Base-by-base conservation (phyloP, 306 rosid genomes). In the Ziziphus jujuba region DNA sequence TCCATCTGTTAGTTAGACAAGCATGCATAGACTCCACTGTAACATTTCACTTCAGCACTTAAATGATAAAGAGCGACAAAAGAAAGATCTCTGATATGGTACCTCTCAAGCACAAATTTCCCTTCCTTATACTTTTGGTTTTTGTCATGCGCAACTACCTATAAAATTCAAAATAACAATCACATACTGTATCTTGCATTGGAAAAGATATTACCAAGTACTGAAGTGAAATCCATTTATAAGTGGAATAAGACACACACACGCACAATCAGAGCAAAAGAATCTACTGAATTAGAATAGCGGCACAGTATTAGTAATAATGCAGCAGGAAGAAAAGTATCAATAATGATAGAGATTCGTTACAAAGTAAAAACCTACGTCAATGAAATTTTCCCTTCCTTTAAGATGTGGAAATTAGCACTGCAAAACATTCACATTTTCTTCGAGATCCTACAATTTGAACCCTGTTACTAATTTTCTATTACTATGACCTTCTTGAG, bases 61-160 rank as follows among this genome's bases (percentile, higher is more conserved):
- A 66, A 23, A 69, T 51, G 48, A 56, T 19, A 69, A 28, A 15
- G 6, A 12, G 47, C 54, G 45, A 65, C 35, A 21, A 33, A 2
- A 51, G 57, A 72, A 74, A 36, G 59, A 63, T 22, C 38, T 51
- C 45, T 70, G 73, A 70, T 35, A 7, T 14, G 57, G n/a, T 73
- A 81, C 96, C 92, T 85, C 82, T 89, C 92, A 5, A 92, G 92
- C 67, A 92, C 89, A 82, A 85, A 89, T 71, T 87, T 89, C 72
- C 95, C 96, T 75, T 89, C 96, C 85, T 85, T 87, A 87, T 84
- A 87, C 20, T 38, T 70, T 78, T 84, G 92, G 81, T 59, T 75
- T 67, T 85, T 82, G 69, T 89, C 98, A 57, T 89, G 95, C 20
- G 92, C 90, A 40, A 79, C 56, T 49, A 87, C 87, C 98, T 92